These are phyloP conservation scores for Corinectria fuckeliana DNA, from an alignment of 2,329 filamentous ascomycete genomes.

Conservation along the genomic window DNA sequence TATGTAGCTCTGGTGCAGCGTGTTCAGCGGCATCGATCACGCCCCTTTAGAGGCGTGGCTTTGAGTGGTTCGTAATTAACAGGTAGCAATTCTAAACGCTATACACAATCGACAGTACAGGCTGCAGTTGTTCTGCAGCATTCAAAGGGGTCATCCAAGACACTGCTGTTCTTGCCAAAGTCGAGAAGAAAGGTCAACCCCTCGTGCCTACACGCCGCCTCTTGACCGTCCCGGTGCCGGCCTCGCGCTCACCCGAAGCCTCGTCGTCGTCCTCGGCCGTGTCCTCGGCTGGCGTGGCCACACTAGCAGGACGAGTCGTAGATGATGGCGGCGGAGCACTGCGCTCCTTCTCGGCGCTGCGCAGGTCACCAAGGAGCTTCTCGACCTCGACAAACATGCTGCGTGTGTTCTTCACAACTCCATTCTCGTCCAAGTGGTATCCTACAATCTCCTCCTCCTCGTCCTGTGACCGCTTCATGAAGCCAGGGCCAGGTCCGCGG, in stretches of 20 bases:
- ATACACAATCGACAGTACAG: slow-evolving; percentile 34
- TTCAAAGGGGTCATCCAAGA: slow-evolving; percentile 23
- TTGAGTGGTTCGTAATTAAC: slow-evolving; percentile 32
- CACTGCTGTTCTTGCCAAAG: slow-evolving; percentile 9
- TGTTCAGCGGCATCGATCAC: slow-evolving; percentile 11
- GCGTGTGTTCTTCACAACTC: slow-evolving; percentile 83
- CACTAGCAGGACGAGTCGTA: slow-evolving; percentile 45
- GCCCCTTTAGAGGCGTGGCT: slow-evolving; percentile 4
- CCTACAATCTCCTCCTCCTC: slow-evolving; percentile 58
- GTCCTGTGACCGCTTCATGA: slow-evolving; percentile 55
- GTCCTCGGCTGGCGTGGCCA: slow-evolving; percentile 52
- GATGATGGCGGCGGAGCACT: slow-evolving; percentile 46
- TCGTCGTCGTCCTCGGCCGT: slow-evolving; percentile 60
- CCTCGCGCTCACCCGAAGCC: slow-evolving; percentile 49
- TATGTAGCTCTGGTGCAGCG: neutral
- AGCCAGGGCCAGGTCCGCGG: slow-evolving; percentile 70
- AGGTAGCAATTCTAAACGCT: slow-evolving; percentile 36
- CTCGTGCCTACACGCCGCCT: slow-evolving; percentile 45
- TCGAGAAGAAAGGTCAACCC: neutral
- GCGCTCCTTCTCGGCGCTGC: slow-evolving; percentile 71
- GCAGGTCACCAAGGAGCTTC: slow-evolving; percentile 76
- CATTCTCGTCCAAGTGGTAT: slow-evolving; percentile 79
- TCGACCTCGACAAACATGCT: slow-evolving; percentile 92
- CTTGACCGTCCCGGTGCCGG: slow-evolving; percentile 42
- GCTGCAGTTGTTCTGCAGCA: slow-evolving; percentile 24